Conservation (phyloP, 2,329 filamentous ascomycete genomes). For the Botryosphaeria dothidea region DNA sequence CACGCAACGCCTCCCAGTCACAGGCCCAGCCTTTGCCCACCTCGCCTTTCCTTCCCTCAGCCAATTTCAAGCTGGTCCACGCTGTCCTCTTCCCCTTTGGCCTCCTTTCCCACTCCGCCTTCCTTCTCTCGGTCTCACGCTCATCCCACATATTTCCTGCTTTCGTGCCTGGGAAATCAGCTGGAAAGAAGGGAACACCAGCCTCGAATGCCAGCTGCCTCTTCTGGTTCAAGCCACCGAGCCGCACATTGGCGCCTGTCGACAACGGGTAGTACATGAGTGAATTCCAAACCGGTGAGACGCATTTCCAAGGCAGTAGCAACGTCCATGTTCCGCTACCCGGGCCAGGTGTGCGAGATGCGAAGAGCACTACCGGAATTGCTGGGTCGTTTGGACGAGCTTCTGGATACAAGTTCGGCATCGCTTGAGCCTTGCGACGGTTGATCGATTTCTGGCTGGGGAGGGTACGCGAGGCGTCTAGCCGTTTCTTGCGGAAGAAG, state of each 20-base stretch:
- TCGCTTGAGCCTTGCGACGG: conserved; percentile 65
- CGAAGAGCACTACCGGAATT: conserved; percentile 75
- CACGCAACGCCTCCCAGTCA: conserved; percentile 64
- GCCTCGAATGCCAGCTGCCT: conserved; percentile 82
- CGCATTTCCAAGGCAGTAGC: conserved; percentile 86
- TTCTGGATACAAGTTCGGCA: conserved; percentile 64
- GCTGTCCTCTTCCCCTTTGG: conserved; percentile 80
- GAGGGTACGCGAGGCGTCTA: conserved; percentile 65
- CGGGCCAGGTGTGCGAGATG: conserved; percentile 56
- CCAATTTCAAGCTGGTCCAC: conserved; percentile 74
- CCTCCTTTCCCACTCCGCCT: conserved; percentile 69
- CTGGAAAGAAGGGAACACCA: conserved; percentile 78
- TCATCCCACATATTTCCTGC: conserved; percentile 79
- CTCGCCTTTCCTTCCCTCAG: conserved; percentile 75
- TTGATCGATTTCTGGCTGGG: conserved; percentile 80
- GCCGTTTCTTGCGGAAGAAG: conserved; percentile 68
- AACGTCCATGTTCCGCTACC: conserved; percentile 75
- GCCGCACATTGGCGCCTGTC: conserved; percentile 76
- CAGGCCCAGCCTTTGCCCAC: conserved; percentile 79
- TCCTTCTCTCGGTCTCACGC: conserved; percentile 60
- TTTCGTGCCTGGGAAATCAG: conserved; percentile 76
- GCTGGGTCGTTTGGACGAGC: conserved; percentile 64
- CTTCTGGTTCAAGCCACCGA: conserved; percentile 78
- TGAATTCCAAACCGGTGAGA: conserved; percentile 81
- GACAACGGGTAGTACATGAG: conserved; percentile 80